Base-by-base conservation (phyloP, 305 asterid species). In the Solanum hybrid region DNA sequence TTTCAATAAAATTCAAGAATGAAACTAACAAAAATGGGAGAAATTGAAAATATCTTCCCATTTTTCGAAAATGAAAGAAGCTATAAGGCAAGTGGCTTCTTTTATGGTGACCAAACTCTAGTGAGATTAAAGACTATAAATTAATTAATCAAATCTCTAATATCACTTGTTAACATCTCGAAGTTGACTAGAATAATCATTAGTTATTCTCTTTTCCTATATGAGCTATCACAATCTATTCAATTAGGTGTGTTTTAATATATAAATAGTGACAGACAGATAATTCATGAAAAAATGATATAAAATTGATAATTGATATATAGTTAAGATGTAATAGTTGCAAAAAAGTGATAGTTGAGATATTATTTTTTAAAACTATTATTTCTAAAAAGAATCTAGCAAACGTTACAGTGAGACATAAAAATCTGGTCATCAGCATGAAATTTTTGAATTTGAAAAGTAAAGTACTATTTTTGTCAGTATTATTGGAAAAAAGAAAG, bases 211-310 rank as follows among this genome's bases (percentile, higher is more conserved):
- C 1, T 72, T 72, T 72, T 72, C 2, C 0, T 24, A 10, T 69
- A 1, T 24, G 31, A 69, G 13, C 3, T 69, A 24, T 69, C 0
- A 10, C 3, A 4, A n/a, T 66, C 7, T 10, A 24, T 2, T 69
- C 15, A 69, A 69, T 0, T n/a, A 66, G 5, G 2, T 9, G 0
- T 66, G 14, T 9, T n/a, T 66, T 35, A 5, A 24, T 69, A 11
- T 1, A 69, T 69, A 69, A 2, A 5, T 24, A 0, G 36, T 13
- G 2, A 32, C 5, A 32, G 34, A 32, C 5, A 0, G 1, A 72
- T 6, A 5, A 1, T 27, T 72, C 2, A 26, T 1, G 2, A 0
- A 72, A 26, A 71, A 71, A 71, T n/a, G 3, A 66, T n/a, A 22
- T n/a, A 24, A 24, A 0, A 13, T 6, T 27, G 6, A 10, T 3